Evolutionary conservation across 768 basidiomycete genomes (phyloP).

Genomic region (Pulveroboletus ravenelii): DNA sequence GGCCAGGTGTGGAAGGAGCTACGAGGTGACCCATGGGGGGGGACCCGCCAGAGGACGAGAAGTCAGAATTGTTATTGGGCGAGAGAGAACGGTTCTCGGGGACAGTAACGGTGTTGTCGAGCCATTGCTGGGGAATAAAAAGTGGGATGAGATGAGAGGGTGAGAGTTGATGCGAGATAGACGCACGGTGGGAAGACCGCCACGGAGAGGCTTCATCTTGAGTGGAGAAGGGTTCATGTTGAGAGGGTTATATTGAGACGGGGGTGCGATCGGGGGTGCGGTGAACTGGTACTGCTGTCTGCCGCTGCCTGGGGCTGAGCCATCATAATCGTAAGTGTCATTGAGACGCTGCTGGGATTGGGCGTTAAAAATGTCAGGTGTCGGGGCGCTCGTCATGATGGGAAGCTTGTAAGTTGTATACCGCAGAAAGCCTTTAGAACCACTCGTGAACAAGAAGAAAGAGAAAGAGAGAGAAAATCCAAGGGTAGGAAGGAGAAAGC

Average conservation of each 20-base stretch:
- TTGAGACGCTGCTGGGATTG: slow-evolving; percentile 74
- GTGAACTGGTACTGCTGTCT: slow-evolving; percentile 69
- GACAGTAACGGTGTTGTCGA: slow-evolving; percentile 50
- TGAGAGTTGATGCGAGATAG: slow-evolving; percentile 12
- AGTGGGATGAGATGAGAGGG: slow-evolving; percentile 22
- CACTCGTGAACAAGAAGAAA: slow-evolving; percentile 32
- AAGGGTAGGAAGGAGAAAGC: slow-evolving; percentile 25
- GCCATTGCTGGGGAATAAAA: slow-evolving; percentile 66
- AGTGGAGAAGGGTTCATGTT: slow-evolving; percentile 64
- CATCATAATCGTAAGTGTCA: slow-evolving; percentile 83
- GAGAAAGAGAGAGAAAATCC: slow-evolving; percentile 25
- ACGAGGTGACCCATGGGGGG: slow-evolving; percentile 53
- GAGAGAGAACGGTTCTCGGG: slow-evolving; percentile 79
- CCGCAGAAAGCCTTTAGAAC: slow-evolving; percentile 17
- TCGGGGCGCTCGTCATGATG: slow-evolving; percentile 75
- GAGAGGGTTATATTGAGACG: slow-evolving; percentile 45
- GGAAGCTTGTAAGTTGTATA: slow-evolving; percentile 11
- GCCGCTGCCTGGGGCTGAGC: slow-evolving; percentile 41
- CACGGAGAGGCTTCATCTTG: slow-evolving; percentile 67
- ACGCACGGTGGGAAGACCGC: slow-evolving; percentile 71
- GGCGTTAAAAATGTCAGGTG: slow-evolving; percentile 72
- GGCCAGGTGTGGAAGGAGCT: slow-evolving; percentile 46
- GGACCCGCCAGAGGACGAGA: slow-evolving; percentile 83
- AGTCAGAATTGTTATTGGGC: slow-evolving; percentile 82
- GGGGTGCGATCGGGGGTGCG: slow-evolving; percentile 57